Conservation (phyloP, 2,329 filamentous ascomycete species). For the Balansia obtecta region DNA sequence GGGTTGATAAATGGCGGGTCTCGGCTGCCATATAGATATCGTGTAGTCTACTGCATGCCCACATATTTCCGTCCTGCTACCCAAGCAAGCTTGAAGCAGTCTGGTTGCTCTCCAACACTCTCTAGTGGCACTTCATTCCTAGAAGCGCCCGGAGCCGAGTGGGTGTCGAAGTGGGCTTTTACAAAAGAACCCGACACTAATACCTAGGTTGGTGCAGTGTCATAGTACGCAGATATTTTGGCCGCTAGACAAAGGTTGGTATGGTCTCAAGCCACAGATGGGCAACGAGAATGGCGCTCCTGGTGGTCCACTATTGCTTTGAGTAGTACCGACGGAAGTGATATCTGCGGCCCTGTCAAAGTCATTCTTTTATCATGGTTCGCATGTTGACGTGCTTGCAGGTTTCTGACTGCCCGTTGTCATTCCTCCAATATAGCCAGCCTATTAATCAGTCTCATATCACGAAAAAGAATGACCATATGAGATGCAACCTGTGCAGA, state of each 20-base stretch:
- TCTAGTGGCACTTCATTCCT: background rate
- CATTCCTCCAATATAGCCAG: background rate
- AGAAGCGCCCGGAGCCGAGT: constrained; percentile 6
- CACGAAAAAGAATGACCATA: background rate
- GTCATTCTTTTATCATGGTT: background rate
- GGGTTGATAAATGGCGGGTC: background rate
- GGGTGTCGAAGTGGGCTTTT: constrained; percentile 11
- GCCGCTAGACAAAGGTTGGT: constrained; percentile 12
- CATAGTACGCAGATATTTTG: constrained; percentile 3
- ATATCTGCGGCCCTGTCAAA: background rate
- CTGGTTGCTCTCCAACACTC: background rate
- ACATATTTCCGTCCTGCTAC: background rate
- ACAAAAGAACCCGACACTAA: constrained; percentile 14
- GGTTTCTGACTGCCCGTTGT: background rate
- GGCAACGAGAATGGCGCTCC: background rate
- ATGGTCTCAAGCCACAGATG: background rate
- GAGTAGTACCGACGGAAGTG: background rate
- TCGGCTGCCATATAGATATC: background rate
- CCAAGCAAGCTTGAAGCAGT: background rate
- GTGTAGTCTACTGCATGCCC: background rate
- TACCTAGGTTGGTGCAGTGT: too few species aligned
- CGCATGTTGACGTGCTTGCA: background rate
- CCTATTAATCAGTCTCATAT: background rate
- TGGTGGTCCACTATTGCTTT: background rate
- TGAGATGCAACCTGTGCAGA: background rate